These are phyloP conservation scores for Penicillium sp. DNA, from an alignment of 2,329 filamentous ascomycete genomes.

Conservation along the genomic window DNA sequence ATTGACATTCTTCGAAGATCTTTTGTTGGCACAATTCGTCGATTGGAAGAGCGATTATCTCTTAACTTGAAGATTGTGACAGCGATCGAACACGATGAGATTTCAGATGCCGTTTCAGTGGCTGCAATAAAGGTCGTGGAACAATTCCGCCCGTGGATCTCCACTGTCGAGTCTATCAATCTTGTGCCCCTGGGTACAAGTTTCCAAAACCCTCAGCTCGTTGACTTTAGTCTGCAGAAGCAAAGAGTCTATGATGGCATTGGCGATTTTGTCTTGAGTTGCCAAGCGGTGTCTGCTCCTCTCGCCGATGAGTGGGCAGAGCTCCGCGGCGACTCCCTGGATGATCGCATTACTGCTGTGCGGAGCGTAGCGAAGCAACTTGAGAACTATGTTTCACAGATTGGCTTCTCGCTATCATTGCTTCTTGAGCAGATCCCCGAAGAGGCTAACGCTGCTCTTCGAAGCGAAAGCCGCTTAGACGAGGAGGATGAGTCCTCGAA, in stretches of 20 bases:
- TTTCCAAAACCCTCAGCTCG: conserved; percentile 81
- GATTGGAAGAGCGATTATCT: conserved; percentile 81
- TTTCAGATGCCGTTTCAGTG: conserved; percentile 81
- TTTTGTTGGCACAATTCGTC: conserved; percentile 82
- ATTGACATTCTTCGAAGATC: conserved; percentile 85
- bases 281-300: conserved; percentile 89
- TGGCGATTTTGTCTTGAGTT: conserved; percentile 83
- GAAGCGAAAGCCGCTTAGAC: conserved; percentile 43
- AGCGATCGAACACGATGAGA: conserved; percentile 73
- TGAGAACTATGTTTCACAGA: conserved; percentile 83
- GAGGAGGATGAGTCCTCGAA: conserved; percentile 32
- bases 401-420: conserved; percentile 84
- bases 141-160: conserved; percentile 86
- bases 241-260: conserved; percentile 93
- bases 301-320: conserved; percentile 95
- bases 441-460: conserved; percentile 53
- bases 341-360: conserved; percentile 82
- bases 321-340: conserved; percentile 84
- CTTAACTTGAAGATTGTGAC: conserved; percentile 82
- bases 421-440: conserved; percentile 77
- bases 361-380: conserved; percentile 76
- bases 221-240: conserved; percentile 88
- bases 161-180: conserved; percentile 89
- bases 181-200: conserved; percentile 76
- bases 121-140: conserved; percentile 82